A percentile compares a stretch with the other conserved stretches of the same genome.
These are phyloP conservation scores for Dorcoceras hygrometricum DNA, from an alignment of 257 asterid species.

Conservation along the genomic window DNA sequence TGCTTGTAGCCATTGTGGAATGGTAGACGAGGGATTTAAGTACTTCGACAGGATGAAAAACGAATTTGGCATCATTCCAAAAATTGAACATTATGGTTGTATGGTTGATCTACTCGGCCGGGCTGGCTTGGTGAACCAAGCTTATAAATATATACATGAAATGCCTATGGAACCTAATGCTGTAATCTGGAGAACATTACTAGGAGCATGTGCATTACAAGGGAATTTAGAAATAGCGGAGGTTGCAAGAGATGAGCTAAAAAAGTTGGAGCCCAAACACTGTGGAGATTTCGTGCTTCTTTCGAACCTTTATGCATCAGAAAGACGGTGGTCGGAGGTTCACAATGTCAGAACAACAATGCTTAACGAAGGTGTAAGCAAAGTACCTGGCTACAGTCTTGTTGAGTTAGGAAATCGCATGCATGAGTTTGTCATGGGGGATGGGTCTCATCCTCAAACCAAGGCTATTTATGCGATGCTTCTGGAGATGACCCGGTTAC, in stretches of 20 bases:
- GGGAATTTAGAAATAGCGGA: slow-evolving; percentile 54
- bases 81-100: slow-evolving; percentile 81
- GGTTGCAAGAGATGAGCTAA: slow-evolving; percentile 48
- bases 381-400: slow-evolving; percentile 73
- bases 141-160: slow-evolving; percentile 51
- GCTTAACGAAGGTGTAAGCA: slow-evolving; percentile 72
- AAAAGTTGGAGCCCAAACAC: slow-evolving; percentile 60
- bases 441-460: slow-evolving; percentile 59
- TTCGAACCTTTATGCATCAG: slow-evolving; percentile 77
- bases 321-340: slow-evolving; percentile 73
- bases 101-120: slow-evolving; percentile 81
- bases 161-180: slow-evolving; percentile 74
- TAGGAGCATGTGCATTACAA: slow-evolving; percentile 64
- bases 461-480: slow-evolving; percentile 65
- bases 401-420: slow-evolving; percentile 65
- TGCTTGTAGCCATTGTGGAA: slow-evolving; percentile 87
- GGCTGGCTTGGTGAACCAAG: slow-evolving; percentile 65
- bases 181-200: slow-evolving; percentile 79
- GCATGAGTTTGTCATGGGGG: slow-evolving; percentile 77
- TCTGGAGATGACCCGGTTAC: slow-evolving; percentile 62
- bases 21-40: slow-evolving; percentile 65
- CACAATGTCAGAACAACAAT: slow-evolving; percentile 51
- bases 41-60: slow-evolving; percentile 58
- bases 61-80: slow-evolving; percentile 50
- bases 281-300: slow-evolving; percentile 79